Evolutionary conservation across 192 early-diverging fungal genomes (phyloP).

Genomic region (Rhizophagus sp.): DNA sequence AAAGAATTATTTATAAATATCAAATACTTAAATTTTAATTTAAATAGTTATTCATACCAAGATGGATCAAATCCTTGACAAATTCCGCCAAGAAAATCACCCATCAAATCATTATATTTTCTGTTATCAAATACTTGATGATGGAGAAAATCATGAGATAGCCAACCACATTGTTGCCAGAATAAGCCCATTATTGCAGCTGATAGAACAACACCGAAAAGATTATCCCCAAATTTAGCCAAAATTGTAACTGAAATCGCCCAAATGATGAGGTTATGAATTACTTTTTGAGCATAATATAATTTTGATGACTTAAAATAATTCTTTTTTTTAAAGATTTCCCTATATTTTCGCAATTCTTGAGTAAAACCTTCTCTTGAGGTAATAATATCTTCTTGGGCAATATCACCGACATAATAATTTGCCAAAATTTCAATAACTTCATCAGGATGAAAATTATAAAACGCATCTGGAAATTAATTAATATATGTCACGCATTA

Average conservation of each 20-base stretch:
- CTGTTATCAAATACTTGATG: slow-evolving; percentile 79
- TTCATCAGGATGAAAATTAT: slow-evolving; percentile 72
- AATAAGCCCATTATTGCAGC: slow-evolving; percentile 66
- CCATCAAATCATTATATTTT: slow-evolving; percentile 58
- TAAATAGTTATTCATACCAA: slow-evolving; percentile 45
- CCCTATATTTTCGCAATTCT: slow-evolving; percentile 63
- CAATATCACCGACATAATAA: slow-evolving; percentile 75
- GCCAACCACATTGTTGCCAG: slow-evolving; percentile 86
- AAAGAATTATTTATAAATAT: too few species aligned
- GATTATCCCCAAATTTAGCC: slow-evolving; percentile 48
- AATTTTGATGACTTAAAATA: slow-evolving; percentile 66
- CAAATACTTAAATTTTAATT: too few species aligned
- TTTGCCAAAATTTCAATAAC: slow-evolving; percentile 68
- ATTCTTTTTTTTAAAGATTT: slow-evolving; percentile 51
- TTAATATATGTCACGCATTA: neutral
- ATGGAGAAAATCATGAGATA: slow-evolving; percentile 81
- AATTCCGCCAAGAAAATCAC: slow-evolving; percentile 71
- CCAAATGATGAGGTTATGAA: slow-evolving; percentile 55
- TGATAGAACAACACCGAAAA: slow-evolving; percentile 55
- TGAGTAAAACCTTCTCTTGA: slow-evolving; percentile 55
- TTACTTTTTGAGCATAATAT: slow-evolving; percentile 69
- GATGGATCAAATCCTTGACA: slow-evolving; percentile 76
- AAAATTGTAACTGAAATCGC: slow-evolving; percentile 52
- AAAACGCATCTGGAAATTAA: slow-evolving; percentile 61
- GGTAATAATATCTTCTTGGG: slow-evolving; percentile 45